Evolutionary conservation across 179 eudicot genomes (phyloP), one percentile per base, ranked within the genome.

Genomic region (Beta corolliflora): DNA sequence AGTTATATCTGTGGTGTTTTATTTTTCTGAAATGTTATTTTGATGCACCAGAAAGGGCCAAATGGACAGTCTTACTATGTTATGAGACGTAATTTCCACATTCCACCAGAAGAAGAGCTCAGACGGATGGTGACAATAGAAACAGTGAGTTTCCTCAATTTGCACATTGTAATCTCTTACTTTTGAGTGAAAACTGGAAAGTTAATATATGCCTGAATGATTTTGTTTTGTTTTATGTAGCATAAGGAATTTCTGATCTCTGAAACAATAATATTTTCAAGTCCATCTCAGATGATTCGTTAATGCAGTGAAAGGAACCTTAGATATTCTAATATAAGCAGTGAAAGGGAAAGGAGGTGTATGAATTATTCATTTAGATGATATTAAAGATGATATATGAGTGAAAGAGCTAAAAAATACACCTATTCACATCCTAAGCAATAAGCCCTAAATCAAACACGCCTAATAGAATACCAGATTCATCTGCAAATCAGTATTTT

Each of bases 121-220:
- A 89, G 98, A 83, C 93, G 93, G 88, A 91, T 94, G 94, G 97
- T 94, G 85, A 89, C 96, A 65, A 97, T 98, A 75, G 99, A 96
- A 83, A 86, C 91, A 91, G 99, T 96, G 90, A 92, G 98, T 87
- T 41, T 73, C 36, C 23, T 41, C 66, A 41, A 70, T 79, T 59
- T 68, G 53, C 56, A 64, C 56, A 53, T 77, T 45, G 56, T 29
- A 21, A 18, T 16, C 58, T 11, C 58, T 44, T 52, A 31, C 36
- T 48, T 19, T 36, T 45, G 46, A 36, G 41, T 36, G 41, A 36
- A 36, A 36, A 36, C 41, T 3, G 15, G 45, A 8, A 11, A 9
- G 11, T 5, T 45, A 60, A 21, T 58, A 0, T 77, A 44, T 5
- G 52, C 60, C 60, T n/a, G 11, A 16, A 78, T 16, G 21, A 14